Evolutionary conservation across 75 land plant species (phyloP).

Genomic region (Azolla pinnata): DNA sequence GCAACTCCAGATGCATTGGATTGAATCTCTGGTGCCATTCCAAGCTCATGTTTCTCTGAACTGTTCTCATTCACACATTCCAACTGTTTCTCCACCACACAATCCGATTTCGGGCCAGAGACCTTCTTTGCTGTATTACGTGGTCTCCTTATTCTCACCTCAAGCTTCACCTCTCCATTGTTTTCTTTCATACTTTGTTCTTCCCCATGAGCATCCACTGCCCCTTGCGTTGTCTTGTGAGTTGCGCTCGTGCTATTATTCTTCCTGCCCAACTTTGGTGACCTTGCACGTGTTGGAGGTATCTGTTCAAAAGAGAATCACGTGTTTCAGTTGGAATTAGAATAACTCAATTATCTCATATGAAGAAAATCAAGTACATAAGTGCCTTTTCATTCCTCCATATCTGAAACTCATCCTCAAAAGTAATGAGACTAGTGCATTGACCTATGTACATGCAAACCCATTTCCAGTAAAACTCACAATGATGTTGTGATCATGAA

Average conservation of each 20-base stretch:
- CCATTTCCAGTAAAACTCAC: background rate
- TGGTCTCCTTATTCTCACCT: no score
- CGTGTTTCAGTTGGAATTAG: background rate
- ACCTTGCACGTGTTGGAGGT: constrained; percentile 19
- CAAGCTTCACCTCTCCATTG: no score
- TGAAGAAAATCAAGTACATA: background rate
- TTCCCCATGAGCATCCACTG: no score
- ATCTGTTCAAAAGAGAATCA: background rate
- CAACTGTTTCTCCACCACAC: no score
- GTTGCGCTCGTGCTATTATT: background rate
- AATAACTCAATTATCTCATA: background rate
- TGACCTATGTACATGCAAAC: background rate
- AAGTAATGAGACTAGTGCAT: background rate
- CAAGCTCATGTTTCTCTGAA: no score
- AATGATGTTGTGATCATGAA: background rate
- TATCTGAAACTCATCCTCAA: background rate
- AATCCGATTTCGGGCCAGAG: no score
- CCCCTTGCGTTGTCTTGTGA: no score
- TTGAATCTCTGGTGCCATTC: no score
- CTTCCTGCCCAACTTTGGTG: constrained; percentile 14
- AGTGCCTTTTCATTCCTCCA: background rate
- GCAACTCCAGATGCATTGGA: no score
- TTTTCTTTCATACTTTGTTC: no score
- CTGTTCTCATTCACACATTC: no score
- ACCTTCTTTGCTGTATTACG: no score